Percentiles rank a stretch among this genome's conserved stretches.
Evolutionary conservation across 2,329 filamentous ascomycete species (phyloP).

Genomic region (Ophiostoma tasmaniense): DNA sequence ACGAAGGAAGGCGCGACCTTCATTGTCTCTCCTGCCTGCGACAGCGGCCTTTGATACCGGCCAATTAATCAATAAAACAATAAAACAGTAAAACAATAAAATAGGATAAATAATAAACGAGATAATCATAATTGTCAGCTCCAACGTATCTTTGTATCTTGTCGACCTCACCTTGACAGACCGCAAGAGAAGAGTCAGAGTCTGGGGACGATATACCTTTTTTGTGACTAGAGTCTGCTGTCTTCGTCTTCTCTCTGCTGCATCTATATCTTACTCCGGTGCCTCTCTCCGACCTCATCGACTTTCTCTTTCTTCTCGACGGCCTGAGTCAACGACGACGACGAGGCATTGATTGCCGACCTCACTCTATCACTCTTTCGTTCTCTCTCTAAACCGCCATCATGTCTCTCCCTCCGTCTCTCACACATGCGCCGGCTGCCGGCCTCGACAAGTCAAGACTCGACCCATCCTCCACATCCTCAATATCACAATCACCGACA

Average conservation of each 20-base stretch:
- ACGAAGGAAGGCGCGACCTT: too few species aligned
- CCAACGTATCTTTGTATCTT: neutral
- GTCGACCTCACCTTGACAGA: neutral
- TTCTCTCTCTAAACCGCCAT: neutral
- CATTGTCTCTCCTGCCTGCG: neutral
- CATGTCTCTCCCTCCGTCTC: neutral
- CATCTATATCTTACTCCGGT: neutral
- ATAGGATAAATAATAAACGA: too few species aligned
- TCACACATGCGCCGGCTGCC: neutral
- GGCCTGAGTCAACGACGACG: neutral
- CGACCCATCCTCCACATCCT: neutral
- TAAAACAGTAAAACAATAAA: neutral
- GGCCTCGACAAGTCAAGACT: neutral
- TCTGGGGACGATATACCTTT: neutral
- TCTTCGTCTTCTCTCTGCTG: neutral
- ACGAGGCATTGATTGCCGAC: neutral
- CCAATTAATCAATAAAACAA: neutral
- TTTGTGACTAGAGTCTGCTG: neutral
- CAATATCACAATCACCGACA: neutral
- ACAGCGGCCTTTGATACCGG: neutral
- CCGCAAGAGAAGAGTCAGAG: neutral
- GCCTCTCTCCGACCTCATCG: neutral
- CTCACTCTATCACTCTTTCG: neutral
- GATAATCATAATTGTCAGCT: too few species aligned
- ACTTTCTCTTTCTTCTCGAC: neutral